phyloP scores from a whole-genome alignment of 2,329 filamentous ascomycete species.

The Metarhizium sp. region DNA sequence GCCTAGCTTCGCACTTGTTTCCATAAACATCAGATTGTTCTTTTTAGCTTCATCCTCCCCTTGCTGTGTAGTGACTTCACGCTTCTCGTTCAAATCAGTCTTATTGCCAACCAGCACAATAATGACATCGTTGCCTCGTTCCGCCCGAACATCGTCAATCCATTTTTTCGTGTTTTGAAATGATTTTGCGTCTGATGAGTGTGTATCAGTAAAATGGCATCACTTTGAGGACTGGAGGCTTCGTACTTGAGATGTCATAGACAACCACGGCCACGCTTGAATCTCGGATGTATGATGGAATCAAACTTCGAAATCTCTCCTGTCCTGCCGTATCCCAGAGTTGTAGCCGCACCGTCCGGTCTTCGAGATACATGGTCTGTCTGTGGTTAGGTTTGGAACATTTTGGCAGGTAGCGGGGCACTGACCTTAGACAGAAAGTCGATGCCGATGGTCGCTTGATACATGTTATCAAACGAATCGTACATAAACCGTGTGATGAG shows the following conservation, averaged over 20 bases:
- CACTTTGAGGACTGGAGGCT: constrained; percentile 2
- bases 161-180: constrained; percentile 99
- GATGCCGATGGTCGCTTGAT: constrained; percentile 98
- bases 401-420: not conserved
- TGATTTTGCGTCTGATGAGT: constrained; percentile 66
- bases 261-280: constrained; percentile 96
- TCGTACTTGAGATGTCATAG: constrained; percentile 86
- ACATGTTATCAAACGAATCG: constrained; percentile 99
- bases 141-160: constrained; percentile 96
- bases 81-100: constrained; percentile 96
- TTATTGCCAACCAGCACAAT: constrained; percentile 98
- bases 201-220: constrained; percentile 1
- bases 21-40: constrained; percentile 97
- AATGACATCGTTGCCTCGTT: constrained; percentile 96
- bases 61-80: constrained; percentile 91
- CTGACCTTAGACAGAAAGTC: constrained; percentile 95
- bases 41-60: constrained; percentile 98
- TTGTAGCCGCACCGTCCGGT: constrained; percentile 92
- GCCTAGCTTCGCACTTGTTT: constrained; percentile 94
- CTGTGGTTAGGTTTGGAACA: constrained; percentile 1
- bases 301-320: constrained; percentile 92
- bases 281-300: constrained; percentile 97
- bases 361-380: constrained; percentile 96
- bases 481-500: constrained; percentile 99
- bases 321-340: constrained; percentile 98